phyloP scores from a whole-genome alignment of 352 stramenopile genomes.

The Pythium utonaiense region DNA sequence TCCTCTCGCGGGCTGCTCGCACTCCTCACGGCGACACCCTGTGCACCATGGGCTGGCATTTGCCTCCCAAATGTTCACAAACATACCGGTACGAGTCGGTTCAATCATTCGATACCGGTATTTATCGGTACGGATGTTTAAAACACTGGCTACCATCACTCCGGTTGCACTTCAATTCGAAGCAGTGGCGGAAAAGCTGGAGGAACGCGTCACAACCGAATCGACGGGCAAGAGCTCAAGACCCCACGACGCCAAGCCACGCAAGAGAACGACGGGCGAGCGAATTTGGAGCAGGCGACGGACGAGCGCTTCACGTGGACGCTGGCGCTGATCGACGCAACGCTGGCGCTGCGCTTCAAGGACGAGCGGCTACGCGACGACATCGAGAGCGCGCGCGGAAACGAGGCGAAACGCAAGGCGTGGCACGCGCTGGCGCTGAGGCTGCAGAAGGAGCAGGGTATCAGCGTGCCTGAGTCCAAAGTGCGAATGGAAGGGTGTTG shows the following conservation, averaged over 20 bases:
- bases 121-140: neutral
- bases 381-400: slow-evolving; percentile 14
- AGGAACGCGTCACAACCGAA: slow-evolving; percentile 3
- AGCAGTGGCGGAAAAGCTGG: slow-evolving; percentile 6
- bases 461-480: slow-evolving; percentile 14
- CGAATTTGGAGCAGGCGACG: neutral
- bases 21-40: too few species aligned
- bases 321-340: slow-evolving; percentile 13
- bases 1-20: too few species aligned
- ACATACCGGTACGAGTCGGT: neutral
- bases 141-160: neutral
- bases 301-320: slow-evolving; percentile 21
- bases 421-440: slow-evolving; percentile 9
- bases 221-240: neutral
- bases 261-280: neutral
- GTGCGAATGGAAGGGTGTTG: neutral
- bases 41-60: too few species aligned
- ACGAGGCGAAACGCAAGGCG: slow-evolving; percentile 17
- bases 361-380: slow-evolving; percentile 3
- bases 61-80: neutral
- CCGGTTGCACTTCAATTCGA: slow-evolving; percentile 5
- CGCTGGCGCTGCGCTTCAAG: slow-evolving; percentile 20
- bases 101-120: neutral
- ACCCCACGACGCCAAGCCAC: neutral
- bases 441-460: slow-evolving; percentile 4